phyloP scores from a whole-genome alignment of 2,329 filamentous ascomycete species.

The Neurospora sp. region DNA sequence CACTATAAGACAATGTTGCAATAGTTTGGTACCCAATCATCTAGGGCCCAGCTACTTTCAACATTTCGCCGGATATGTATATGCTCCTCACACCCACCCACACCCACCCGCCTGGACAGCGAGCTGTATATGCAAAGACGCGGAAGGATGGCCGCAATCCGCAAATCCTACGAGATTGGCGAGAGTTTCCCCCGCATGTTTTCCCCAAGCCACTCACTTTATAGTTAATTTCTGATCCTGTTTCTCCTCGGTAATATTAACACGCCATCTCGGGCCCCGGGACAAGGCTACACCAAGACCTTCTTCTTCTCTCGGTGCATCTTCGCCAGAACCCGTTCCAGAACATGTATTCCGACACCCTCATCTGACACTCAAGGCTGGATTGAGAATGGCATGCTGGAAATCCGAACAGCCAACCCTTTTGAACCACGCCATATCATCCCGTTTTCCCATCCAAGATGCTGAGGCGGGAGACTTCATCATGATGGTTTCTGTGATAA shows the following conservation, averaged over 20 bases:
- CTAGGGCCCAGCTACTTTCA: neutral
- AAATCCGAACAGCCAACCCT: neutral
- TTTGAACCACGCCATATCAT: neutral
- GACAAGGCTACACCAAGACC: neutral
- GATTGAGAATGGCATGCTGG: neutral
- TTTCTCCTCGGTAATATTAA: neutral
- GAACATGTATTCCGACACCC: neutral
- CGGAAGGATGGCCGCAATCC: neutral
- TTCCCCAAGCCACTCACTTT: neutral
- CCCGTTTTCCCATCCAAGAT: neutral
- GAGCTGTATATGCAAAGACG: neutral
- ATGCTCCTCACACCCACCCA: neutral
- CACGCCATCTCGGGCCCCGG: neutral
- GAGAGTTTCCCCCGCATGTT: neutral
- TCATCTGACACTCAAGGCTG: neutral
- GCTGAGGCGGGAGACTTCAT: neutral
- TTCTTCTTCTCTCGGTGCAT: neutral
- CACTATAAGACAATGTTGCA: neutral
- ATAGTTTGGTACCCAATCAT: neutral
- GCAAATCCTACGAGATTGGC: neutral
- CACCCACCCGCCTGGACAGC: neutral
- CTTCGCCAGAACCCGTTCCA: neutral
- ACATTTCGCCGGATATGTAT: neutral
- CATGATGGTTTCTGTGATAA: neutral
- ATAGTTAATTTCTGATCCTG: neutral